phyloP scores from a whole-genome alignment of 2,329 filamentous ascomycete species.

The Monilinia laxa region DNA sequence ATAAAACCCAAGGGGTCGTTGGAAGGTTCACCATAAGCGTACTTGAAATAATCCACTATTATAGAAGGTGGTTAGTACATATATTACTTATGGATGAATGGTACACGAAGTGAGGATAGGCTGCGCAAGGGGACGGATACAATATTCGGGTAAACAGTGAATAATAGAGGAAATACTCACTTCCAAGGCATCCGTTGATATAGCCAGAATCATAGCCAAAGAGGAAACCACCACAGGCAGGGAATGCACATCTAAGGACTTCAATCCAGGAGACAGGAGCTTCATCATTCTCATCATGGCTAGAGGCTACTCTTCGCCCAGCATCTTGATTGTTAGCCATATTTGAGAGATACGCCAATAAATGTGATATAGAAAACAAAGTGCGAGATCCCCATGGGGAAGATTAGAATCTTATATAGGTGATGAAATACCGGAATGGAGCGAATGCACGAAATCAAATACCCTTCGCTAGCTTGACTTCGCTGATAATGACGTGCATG shows the following conservation, averaged over 20 bases:
- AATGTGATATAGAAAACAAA: background rate
- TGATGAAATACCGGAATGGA: background rate
- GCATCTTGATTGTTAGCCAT: slow-evolving; percentile 31
- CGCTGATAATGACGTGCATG: background rate
- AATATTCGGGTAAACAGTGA: background rate
- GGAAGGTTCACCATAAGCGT: slow-evolving; percentile 7
- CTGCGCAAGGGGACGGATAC: background rate
- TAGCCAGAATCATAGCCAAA: slow-evolving; percentile 74
- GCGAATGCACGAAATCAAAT: background rate
- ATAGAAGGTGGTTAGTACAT: background rate
- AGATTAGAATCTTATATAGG: background rate
- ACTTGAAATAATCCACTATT: slow-evolving; percentile 22
- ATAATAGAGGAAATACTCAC: slow-evolving; percentile 44
- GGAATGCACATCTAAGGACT: slow-evolving; percentile 67
- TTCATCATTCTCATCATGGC: slow-evolving; percentile 55
- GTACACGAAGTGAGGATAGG: background rate
- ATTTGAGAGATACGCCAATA: background rate
- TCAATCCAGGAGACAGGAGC: slow-evolving; percentile 67
- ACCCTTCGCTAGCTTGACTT: background rate
- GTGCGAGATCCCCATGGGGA: too few species aligned
- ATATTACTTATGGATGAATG: background rate
- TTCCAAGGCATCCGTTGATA: slow-evolving; percentile 62
- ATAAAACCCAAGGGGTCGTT: slow-evolving; percentile 21
- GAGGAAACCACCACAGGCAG: slow-evolving; percentile 60
- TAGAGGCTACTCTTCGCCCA: slow-evolving; percentile 10